Base-by-base conservation (phyloP, 106 monocot species). In the Vanilla planifolia region DNA sequence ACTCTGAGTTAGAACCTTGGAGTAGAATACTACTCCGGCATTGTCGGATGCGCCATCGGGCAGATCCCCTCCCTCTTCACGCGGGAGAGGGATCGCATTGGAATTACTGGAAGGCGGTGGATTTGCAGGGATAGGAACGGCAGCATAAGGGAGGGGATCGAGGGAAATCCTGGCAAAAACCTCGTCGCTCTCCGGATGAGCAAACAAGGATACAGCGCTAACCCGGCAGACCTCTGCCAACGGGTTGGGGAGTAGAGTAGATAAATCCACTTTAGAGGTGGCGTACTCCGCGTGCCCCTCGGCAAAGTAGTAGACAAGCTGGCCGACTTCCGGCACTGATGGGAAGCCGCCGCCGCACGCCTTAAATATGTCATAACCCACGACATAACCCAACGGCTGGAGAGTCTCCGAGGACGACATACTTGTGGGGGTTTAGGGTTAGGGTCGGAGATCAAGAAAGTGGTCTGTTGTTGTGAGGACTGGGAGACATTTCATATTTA, bases 1-100 rank as follows among this genome's bases (percentile, higher is more conserved):
- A 67, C 82, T 86, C 46, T 68, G 74, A 9, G 86, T 92, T 33
- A 92, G 74, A 8, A 78, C 25, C 80, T 89, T 89, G 23, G 79
- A 45, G 64, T 62, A 75, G 9, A 34, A 66, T 3, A 23, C 66
- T 11, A 56, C 52, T 4, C 47, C 36, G 11, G 9, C 5, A 9
- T 21, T 34, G 0, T 5, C 32, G n/a, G n/a, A n/a, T n/a, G n/a
- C n/a, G n/a, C n/a, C n/a, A n/a, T n/a, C n/a, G n/a, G n/a, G n/a
- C n/a, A n/a, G n/a, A n/a, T n/a, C n/a, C n/a, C n/a, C n/a, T n/a
- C n/a, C n/a, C n/a, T n/a, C n/a, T n/a, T n/a, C n/a, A n/a, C n/a
- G n/a, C n/a, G n/a, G n/a, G n/a, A n/a, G n/a, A n/a, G n/a, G n/a
- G n/a, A n/a, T n/a, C 2, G 19, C 33, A 16, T 10, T 30, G 25